Base-by-base conservation (phyloP, 768 basidiomycete genomes). In the Lactarius tabidus region DNA sequence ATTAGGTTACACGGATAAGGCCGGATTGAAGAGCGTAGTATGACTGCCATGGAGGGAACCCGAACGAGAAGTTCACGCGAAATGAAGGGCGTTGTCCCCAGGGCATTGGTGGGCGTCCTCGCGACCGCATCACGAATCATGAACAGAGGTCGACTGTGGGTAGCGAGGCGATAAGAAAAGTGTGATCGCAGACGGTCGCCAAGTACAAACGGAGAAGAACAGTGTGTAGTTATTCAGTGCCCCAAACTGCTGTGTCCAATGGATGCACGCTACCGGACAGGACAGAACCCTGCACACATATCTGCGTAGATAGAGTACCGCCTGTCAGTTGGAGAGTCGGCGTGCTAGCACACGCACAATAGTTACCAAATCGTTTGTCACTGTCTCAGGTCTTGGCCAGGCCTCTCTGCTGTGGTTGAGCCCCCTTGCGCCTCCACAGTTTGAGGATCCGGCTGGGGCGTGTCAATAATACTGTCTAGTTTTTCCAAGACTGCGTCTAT, bases 401-500 rank as follows among this genome's bases (percentile, higher is more conserved):
- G 39, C 26, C 17, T 29, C 51, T 62, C 39, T 12, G 56, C 6
- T 48, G 7, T 23, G 15, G 26, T 26, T 9, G 39, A 23, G 20
- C 41, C 41, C 23, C 6, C 41, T 29, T 31, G 51, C 36, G 31
- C 43, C 29, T 38, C 61, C 29, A 57, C 52, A 38, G 45, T 14
- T 53, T 33, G 59, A n/a, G 38, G 28, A 26, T 63, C 67, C 2
- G 56, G 31, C 62, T 82, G 82, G 26, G 90, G 74, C 14, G 73
- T 73, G 6, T 74, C 74, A 18, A 91, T 71, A 9, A 91, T 74
- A 14, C 67, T 69, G 71, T 90, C 87, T 64, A 91, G 74, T 58
- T 82, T 83, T 52, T 72, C 80, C 60, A 92, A 75, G 38, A 92
- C 76, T 23, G 72, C 78, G 71, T 92, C 88, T 48, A 92, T 75